A percentile compares a stretch with the other conserved stretches of the same genome.
These are phyloP conservation scores for Heterobasidion occidentale DNA, from an alignment of 1,284 basidiomycete genomes.

Conservation along the genomic window DNA sequence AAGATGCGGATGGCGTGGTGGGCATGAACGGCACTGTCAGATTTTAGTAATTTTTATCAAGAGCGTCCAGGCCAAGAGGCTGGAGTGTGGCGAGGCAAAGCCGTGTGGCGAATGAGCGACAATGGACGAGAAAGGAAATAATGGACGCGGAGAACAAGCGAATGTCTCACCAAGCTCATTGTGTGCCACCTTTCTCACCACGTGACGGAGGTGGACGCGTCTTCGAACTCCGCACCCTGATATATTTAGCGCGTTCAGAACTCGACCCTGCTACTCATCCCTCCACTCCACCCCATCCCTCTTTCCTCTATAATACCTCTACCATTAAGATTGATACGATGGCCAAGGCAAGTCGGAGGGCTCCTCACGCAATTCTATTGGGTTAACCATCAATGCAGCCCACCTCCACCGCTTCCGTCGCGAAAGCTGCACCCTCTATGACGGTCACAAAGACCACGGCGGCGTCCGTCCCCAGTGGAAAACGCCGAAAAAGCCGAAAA, in stretches of 20 bases:
- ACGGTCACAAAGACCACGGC: background rate
- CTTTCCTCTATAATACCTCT: background rate
- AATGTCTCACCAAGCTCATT: too few species aligned
- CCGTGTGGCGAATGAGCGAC: background rate
- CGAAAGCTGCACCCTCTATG: conserved; percentile 37
- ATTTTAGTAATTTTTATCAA: background rate
- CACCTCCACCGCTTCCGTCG: conserved; percentile 36
- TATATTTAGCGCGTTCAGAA: background rate
- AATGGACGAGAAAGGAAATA: background rate
- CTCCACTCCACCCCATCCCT: background rate
- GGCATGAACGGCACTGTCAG: conserved; percentile 59
- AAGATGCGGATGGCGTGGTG: conserved; percentile 34
- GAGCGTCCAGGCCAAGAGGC: background rate
- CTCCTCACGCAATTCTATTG: too few species aligned
- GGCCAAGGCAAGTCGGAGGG: too few species aligned
- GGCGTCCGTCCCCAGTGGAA: conserved; percentile 7
- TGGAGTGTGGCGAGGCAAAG: background rate
- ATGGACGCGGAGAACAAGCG: too few species aligned
- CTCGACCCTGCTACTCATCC: background rate
- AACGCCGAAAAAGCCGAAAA: background rate
- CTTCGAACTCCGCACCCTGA: background rate
- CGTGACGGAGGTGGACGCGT: background rate
- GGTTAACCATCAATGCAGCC: conserved; percentile 23
- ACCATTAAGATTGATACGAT: too few species aligned
- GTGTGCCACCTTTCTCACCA: background rate